These are phyloP conservation scores for Beauveria pseudobassiana DNA, from an alignment of 2,329 filamentous ascomycete genomes.

Conservation along the genomic window DNA sequence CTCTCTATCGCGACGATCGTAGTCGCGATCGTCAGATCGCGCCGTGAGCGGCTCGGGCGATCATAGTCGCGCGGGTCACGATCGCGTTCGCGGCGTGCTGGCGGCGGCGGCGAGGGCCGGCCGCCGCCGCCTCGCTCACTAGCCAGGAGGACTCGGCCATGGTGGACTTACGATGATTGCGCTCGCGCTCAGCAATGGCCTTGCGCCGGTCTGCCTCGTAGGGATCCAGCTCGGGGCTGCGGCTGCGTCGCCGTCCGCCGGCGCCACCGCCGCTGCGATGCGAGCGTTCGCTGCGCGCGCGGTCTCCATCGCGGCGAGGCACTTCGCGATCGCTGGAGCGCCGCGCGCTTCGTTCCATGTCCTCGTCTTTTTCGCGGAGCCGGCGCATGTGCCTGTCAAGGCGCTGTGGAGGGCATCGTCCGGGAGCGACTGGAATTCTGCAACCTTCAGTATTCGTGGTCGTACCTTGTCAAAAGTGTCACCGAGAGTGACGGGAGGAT, in stretches of 20 bases:
- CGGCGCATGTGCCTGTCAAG: conserved; percentile 86
- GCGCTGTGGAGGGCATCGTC: conserved; percentile 77
- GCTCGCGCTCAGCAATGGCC: conserved; percentile 87
- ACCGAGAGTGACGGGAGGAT: conserved; percentile 67
- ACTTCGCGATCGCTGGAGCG: conserved; percentile 44
- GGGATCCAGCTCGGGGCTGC: conserved; percentile 83
- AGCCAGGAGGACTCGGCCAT: conserved; percentile 57
- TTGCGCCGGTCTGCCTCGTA: conserved; percentile 95
- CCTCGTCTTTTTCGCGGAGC: conserved; percentile 84
- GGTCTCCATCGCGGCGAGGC: conserved; percentile 56
- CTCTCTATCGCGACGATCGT: conserved; percentile 80
- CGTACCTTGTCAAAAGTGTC: conserved; percentile 89
- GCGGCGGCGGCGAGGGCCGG: conserved; percentile 33
- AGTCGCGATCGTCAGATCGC: conserved; percentile 57
- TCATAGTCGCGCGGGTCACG: conserved; percentile 40
- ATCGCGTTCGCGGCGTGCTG: conserved; percentile 29
- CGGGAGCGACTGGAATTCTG: conserved; percentile 78
- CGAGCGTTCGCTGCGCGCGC: conserved; percentile 53
- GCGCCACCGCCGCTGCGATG: conserved; percentile 49
- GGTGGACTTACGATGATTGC: conserved; percentile 78
- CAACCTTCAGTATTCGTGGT: conserved; percentile 67
- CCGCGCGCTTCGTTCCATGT: conserved; percentile 58
- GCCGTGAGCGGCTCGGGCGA: conserved; percentile 45
- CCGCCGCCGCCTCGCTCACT: conserved; percentile 6
- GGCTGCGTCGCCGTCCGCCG: conserved; percentile 57